A percentile compares a stretch with the other conserved stretches of the same genome.
These are phyloP conservation scores for Trichoderma simmonsii DNA, from an alignment of 2,329 filamentous ascomycete species.

Conservation along the genomic window DNA sequence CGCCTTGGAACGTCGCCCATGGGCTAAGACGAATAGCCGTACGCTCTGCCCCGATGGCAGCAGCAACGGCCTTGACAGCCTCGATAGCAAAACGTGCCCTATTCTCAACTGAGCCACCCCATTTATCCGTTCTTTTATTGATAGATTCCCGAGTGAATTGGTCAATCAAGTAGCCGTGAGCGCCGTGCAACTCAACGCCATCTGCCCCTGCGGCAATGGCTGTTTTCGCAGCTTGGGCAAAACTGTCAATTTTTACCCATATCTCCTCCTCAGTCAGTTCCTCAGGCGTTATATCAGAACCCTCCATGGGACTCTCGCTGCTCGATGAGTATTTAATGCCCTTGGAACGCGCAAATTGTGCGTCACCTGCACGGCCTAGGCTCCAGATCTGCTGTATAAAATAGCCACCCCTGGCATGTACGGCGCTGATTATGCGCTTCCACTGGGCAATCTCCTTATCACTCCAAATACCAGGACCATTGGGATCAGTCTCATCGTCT, in stretches of 20 bases:
- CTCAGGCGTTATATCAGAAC: neutral
- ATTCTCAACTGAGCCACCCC: neutral
- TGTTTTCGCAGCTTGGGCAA: neutral
- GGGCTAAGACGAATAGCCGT: neutral
- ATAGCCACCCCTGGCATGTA: slow-evolving; percentile 59
- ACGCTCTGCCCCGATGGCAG: neutral
- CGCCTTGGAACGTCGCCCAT: neutral
- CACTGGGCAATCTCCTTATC: neutral
- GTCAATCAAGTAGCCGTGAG: neutral
- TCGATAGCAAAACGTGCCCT: neutral
- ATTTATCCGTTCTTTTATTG: neutral
- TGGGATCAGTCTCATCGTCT: slow-evolving; percentile 22
- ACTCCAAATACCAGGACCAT: slow-evolving; percentile 55
- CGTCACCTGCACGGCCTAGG: slow-evolving; percentile 48
- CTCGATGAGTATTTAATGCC: neutral
- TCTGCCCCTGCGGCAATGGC: neutral
- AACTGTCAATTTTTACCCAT: neutral
- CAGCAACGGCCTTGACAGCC: neutral
- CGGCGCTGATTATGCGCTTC: slow-evolving; percentile 50
- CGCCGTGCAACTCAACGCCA: neutral
- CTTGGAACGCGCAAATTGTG: neutral
- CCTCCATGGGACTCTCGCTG: neutral
- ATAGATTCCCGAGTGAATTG: neutral
- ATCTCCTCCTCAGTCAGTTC: neutral
- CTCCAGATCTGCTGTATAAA: slow-evolving; percentile 66